Evolutionary conservation across 257 asterid species (phyloP), one percentile per base, ranked within the genome.

Genomic region (Solanum clarkiae): DNA sequence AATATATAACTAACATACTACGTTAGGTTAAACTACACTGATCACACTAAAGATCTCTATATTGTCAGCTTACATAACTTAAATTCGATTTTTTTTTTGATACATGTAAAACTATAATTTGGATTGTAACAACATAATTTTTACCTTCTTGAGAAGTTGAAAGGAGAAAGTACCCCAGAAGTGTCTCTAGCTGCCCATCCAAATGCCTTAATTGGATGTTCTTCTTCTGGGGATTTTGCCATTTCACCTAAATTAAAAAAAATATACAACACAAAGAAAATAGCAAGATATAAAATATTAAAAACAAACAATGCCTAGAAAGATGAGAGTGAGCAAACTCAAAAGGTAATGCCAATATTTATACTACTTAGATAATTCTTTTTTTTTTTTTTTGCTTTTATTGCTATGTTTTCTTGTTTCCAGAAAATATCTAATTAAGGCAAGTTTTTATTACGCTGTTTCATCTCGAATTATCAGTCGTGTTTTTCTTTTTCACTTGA

Each of bases 91-190:
- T 53, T 53, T 4, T 53, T 53, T 51, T 51, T 6, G 0, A 14
- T 36, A 69, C 47, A 69, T 18, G 17, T 69, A 36, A 2, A 69
- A 36, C 51, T 69, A 56, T 56, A 69, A 16, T 16, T 69, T 4
- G 24, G 0, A 36, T 16, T 69, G 8, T 36, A 36, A 32, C 8
- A 16, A 69, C 1, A 36, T 32, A 72, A 72, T 45, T 3, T 10
- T 9, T 42, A 84, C 87, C 87, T 89, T 75, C 90, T 74, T 24
- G 88, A 89, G 29, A 88, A 88, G 45, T 86, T 86, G 80, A 88
- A 84, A 7, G 91, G 91, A 29, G 88, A 59, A 54, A 88, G 89
- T 10, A 11, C 47, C 3, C 89, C 91, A 47, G 91, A 86, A 22
- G 85, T 56, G 68, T 88, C 91, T 56, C 86, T 77, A 77, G 82